Evolutionary conservation across 768 basidiomycete species (phyloP).

Genomic region (Hortiboletus campestris): DNA sequence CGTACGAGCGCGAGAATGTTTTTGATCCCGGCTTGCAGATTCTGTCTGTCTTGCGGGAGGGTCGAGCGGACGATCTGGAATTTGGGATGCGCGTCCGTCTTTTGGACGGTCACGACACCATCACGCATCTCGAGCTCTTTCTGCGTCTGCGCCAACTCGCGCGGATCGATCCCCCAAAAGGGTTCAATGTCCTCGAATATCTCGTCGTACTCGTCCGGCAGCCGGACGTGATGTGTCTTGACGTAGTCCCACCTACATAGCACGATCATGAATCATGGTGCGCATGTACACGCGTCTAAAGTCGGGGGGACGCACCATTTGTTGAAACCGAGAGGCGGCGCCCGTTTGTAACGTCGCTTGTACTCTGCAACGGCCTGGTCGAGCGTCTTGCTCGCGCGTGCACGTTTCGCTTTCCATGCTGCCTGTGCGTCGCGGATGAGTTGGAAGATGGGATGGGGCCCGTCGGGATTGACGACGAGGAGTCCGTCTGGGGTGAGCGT

Average conservation of each 20-base stretch:
- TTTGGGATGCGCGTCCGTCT: constrained; percentile 3
- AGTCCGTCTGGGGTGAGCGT: constrained; percentile 27
- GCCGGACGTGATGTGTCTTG: constrained; percentile 35
- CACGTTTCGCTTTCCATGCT: constrained; percentile 36
- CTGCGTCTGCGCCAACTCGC: constrained; percentile 19
- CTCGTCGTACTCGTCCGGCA: constrained; percentile 49
- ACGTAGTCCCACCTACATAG: constrained; percentile 42
- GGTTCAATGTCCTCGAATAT: constrained; percentile 38
- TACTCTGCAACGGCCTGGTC: constrained; percentile 40
- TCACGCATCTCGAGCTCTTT: constrained; percentile 17
- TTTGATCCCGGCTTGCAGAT: constrained; percentile 1
- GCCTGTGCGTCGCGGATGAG: constrained; percentile 37
- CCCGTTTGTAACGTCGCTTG: constrained; percentile 31
- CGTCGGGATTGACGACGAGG: constrained; percentile 34
- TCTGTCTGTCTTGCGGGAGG: constrained; percentile 1
- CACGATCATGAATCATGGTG: not conserved
- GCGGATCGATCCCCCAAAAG: constrained; percentile 37
- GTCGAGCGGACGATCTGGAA: constrained; percentile 18
- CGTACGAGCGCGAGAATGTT: constrained; percentile 24
- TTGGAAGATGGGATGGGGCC: constrained; percentile 44
- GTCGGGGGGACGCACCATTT: constrained; percentile 32
- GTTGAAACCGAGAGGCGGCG: constrained; percentile 43
- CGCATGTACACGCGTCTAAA: no score
- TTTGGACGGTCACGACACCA: constrained; percentile 25
- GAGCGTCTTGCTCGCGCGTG: constrained; percentile 37